Conservation (phyloP, 2,329 filamentous ascomycete species). For the Neopestalotiopsis sp. region DNA sequence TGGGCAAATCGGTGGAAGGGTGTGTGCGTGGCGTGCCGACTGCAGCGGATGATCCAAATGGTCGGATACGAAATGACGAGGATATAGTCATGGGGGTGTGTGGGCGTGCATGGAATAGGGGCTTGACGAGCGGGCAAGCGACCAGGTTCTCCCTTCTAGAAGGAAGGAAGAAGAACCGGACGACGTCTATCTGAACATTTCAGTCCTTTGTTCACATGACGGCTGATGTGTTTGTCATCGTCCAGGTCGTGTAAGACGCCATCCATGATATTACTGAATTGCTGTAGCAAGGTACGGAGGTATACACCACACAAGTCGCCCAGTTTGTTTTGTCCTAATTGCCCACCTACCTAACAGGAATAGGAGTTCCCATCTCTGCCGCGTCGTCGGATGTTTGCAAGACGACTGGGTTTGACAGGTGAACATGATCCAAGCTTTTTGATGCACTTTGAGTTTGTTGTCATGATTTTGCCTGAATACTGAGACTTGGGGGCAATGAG, state of each 20-base stretch:
- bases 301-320: not conserved
- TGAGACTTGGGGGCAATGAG: not conserved
- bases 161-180: conserved; percentile 15
- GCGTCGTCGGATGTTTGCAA: not conserved
- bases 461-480: not conserved
- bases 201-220: not conserved
- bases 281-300: not conserved
- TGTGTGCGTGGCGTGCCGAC: conserved; percentile 12
- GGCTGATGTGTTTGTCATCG: not conserved
- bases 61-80: conserved; percentile 14
- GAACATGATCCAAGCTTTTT: not conserved
- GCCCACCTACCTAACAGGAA: too few species aligned
- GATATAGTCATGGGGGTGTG: conserved; percentile 5
- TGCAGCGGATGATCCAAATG: conserved; percentile 14
- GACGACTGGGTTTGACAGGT: not conserved
- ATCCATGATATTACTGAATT: not conserved
- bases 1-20: conserved; percentile 2
- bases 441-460: not conserved
- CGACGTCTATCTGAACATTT: not conserved
- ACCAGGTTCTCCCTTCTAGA: conserved; percentile 15
- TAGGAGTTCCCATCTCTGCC: not conserved
- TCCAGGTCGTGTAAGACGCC: not conserved
- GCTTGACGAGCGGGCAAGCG: not conserved
- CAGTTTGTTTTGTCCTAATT: not conserved
- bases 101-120: conserved; percentile 3